Percentiles rank a stretch among this genome's conserved stretches.
These are phyloP conservation scores for Pseudoscleropodium purum DNA, from an alignment of 225 moss, liverwort and hornwort genomes.

Conservation along the genomic window DNA sequence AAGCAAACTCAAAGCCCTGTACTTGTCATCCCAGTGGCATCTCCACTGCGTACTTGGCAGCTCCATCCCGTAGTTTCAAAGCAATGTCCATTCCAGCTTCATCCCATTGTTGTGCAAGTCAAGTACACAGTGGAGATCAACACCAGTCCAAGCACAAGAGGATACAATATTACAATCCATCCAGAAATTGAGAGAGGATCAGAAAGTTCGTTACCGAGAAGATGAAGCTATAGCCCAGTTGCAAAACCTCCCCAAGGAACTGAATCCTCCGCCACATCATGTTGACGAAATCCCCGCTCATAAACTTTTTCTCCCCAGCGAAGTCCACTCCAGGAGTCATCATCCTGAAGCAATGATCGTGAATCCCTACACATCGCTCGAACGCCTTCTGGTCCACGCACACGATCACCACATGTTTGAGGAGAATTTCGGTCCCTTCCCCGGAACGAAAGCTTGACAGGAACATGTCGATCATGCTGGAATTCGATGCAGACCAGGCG, in stretches of 20 bases:
- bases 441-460: conserved; percentile 49
- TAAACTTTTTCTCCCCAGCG: conserved; percentile 51
- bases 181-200: not conserved
- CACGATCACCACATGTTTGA: conserved; percentile 59
- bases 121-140: not conserved
- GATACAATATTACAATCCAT: not conserved
- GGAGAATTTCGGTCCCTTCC: conserved; percentile 25
- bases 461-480: conserved; percentile 72
- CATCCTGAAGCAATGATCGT: conserved; percentile 62
- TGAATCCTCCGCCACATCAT: conserved; percentile 91
- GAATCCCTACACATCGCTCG: conserved; percentile 59
- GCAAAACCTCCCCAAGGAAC: conserved; percentile 57
- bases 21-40: not conserved
- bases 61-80: not conserved
- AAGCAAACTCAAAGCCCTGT: not conserved
- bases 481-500: conserved; percentile 55
- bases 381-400: conserved; percentile 58
- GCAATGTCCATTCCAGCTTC: not conserved
- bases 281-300: conserved; percentile 62
- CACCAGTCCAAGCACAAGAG: not conserved
- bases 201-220: conserved; percentile 39
- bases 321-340: conserved; percentile 51
- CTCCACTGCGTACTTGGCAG: not conserved
- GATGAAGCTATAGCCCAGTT: conserved; percentile 65
- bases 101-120: not conserved